A percentile compares a stretch with the other conserved stretches of the same genome.
Conservation (phyloP, 2,329 filamentous ascomycete species). For the Diplodia intermedia region DNA sequence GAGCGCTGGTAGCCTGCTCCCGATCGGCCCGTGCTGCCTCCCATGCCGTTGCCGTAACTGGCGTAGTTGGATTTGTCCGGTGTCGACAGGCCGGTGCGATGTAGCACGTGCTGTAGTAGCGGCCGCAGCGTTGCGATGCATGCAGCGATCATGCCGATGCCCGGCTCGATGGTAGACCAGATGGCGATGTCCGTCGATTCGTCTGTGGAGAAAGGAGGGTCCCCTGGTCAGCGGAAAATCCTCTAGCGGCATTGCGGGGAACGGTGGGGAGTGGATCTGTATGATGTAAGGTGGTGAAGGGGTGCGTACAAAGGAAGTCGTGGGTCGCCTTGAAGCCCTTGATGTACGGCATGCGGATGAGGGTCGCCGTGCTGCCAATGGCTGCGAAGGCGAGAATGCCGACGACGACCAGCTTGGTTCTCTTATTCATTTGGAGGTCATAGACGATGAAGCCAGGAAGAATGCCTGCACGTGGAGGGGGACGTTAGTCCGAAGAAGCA, state of each 20-base stretch:
- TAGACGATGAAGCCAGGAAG: conserved; percentile 60
- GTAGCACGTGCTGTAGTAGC: conserved; percentile 48
- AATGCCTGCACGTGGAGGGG: conserved; percentile 34
- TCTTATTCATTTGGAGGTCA: conserved; percentile 61
- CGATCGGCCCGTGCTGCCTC: conserved; percentile 11
- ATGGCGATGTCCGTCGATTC: conserved; percentile 31
- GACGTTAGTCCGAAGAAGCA: neutral
- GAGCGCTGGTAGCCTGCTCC: conserved; percentile 35
- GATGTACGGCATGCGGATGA: conserved; percentile 55
- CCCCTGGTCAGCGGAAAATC: neutral
- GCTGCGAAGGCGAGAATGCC: conserved; percentile 59
- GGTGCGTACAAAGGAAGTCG: conserved; percentile 49
- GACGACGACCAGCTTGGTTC: conserved; percentile 60
- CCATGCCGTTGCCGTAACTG: conserved; percentile 18
- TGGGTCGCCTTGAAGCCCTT: conserved; percentile 48
- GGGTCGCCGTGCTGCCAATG: conserved; percentile 60
- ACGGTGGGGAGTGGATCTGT: neutral
- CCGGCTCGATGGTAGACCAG: conserved; percentile 44
- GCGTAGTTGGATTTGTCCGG: conserved; percentile 33
- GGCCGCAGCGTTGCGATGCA: conserved; percentile 59
- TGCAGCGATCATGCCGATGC: conserved; percentile 54
- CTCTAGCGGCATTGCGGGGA: neutral
- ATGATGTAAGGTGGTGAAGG: conserved; percentile 2
- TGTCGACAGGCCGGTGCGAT: conserved; percentile 36
- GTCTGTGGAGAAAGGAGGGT: neutral